Conservation (phyloP, 768 basidiomycete genomes). For the Serendipita sp. region DNA sequence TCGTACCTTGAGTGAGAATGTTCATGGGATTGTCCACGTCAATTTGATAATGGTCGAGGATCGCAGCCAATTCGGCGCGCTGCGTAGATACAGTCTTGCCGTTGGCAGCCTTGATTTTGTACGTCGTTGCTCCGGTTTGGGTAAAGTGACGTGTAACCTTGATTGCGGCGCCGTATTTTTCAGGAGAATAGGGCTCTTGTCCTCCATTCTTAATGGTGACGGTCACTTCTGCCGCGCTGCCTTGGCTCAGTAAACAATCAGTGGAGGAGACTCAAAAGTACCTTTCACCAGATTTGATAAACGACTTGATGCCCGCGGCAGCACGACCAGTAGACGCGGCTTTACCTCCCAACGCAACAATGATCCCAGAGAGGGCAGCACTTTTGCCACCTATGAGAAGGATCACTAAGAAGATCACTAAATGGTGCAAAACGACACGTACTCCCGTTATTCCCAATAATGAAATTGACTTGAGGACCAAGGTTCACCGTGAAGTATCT, state of each 20-base stretch:
- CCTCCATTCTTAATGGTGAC: constrained; percentile 82
- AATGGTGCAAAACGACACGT: constrained; percentile 21
- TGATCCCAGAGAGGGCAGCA: constrained; percentile 83
- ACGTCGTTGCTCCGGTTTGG: constrained; percentile 56
- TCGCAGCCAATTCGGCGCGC: constrained; percentile 70
- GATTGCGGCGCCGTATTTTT: constrained; percentile 78
- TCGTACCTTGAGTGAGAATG: constrained; percentile 67
- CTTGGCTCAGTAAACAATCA: not conserved
- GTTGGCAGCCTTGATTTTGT: constrained; percentile 67
- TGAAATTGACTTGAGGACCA: constrained; percentile 91
- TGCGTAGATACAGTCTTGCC: constrained; percentile 55
- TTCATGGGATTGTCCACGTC: constrained; percentile 96
- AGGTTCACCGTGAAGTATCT: constrained; percentile 54
- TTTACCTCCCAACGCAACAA: constrained; percentile 87
- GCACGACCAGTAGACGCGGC: constrained; percentile 84
- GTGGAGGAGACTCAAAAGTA: constrained; percentile 22
- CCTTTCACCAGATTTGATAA: constrained; percentile 74
- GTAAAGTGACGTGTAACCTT: constrained; percentile 68
- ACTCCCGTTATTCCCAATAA: constrained; percentile 95
- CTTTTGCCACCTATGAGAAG: constrained; percentile 76
- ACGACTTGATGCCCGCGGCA: constrained; percentile 54
- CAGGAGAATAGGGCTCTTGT: constrained; percentile 70
- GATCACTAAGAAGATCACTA: not conserved
- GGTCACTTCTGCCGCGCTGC: constrained; percentile 55
- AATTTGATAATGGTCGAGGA: constrained; percentile 92